Base-by-base conservation (phyloP, 2,329 filamentous ascomycete species). In the Colletotrichum ledebouriae region DNA sequence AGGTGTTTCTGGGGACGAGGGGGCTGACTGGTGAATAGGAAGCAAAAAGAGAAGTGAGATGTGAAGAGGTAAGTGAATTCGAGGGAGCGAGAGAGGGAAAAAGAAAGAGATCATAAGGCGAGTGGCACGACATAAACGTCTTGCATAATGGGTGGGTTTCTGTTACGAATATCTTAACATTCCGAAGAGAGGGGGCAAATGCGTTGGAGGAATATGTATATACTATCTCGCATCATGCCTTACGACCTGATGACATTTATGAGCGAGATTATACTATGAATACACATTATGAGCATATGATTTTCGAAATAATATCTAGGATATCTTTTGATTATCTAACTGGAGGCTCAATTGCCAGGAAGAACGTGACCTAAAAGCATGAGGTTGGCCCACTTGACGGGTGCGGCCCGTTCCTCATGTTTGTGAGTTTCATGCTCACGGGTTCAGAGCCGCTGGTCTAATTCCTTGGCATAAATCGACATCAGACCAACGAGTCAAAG, bases 211-310 rank as follows among this genome's bases (percentile, higher is more conserved):
- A 55, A 66, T 44, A 50, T 60, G 66, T 69, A 58, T 29, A 65
- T 60, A 66, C 55, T 66, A 50, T 56, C 53, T 46, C 65, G n/a
- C 55, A 66, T 67, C 63, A 67, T 47, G 67, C 67, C 67, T 67
- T 59, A 69, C 58, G 67, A 69, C 63, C 63, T 69, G 42, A 69
- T 57, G 67, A 69, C 63, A 53, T 37, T 63, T 55, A 69, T 44
- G 57, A 69, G 52, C 52, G 39, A 55, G n/a, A 52, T 7, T 29
- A 29, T 29, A 9, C 29, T 29, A 29, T 29, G 1, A 29, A 29
- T 29, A 29, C 12, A 55, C 39, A 22, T 52, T 42, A 4, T 20
- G 47, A 47, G 39, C 22, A 34, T 42, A 50, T 20, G 13, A 25
- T n/a, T 50, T 37, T 50, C 34, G 22, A 59, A 41, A 53, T 49